Conservation (phyloP, 2,329 filamentous ascomycete species). For the Fusarium neocosmosporiellum region DNA sequence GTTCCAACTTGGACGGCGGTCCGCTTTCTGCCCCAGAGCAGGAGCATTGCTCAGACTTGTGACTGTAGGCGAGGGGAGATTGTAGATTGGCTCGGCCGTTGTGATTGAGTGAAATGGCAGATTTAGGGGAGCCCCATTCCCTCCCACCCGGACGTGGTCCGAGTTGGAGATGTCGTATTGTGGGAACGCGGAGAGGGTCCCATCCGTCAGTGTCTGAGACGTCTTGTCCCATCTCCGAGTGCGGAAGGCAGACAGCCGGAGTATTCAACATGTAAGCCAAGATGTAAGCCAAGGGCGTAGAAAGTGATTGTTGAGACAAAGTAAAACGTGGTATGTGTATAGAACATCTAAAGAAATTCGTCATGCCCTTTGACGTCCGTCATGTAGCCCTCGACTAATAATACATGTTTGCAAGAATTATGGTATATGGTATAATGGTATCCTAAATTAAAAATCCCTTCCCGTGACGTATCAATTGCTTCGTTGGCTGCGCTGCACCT, state of each 20-base stretch:
- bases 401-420: neutral
- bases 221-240: neutral
- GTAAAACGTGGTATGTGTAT: constrained; percentile 2
- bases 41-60: neutral
- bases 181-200: neutral
- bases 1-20: no score
- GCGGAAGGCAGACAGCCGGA: neutral
- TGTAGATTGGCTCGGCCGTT: neutral
- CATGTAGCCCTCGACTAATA: neutral
- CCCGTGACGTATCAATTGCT: neutral
- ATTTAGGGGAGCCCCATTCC: neutral
- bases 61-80: neutral
- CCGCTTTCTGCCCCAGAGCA: neutral
- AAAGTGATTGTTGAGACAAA: neutral
- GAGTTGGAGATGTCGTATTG: neutral
- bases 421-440: neutral
- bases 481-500: constrained; percentile 25
- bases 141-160: neutral
- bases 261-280: neutral
- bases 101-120: neutral
- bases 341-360: neutral
- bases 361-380: constrained; percentile 6
- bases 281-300: neutral
- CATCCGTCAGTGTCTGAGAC: neutral
- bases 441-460: neutral